phyloP scores from a whole-genome alignment of 768 basidiomycete genomes.

The Naematelia aurantialba region DNA sequence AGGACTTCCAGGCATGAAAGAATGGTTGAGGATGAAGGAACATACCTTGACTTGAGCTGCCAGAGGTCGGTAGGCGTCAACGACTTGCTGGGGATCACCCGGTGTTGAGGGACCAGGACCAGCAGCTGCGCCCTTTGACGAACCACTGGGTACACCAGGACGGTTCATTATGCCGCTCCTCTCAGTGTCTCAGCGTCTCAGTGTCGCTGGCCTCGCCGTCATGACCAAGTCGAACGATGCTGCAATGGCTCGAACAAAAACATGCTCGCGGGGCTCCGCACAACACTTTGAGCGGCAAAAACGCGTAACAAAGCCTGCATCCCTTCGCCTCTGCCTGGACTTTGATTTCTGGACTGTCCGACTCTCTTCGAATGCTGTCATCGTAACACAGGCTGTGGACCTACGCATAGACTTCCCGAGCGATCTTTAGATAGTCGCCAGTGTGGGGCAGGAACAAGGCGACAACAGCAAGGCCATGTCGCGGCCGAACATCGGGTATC shows the following conservation, averaged over 20 bases:
- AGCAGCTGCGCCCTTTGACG: background rate
- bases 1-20: too few species aligned
- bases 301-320: too few species aligned
- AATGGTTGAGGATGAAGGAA: background rate
- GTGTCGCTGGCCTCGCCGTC: background rate
- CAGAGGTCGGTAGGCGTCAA: slow-evolving; percentile 20
- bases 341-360: too few species aligned
- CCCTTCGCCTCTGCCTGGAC: too few species aligned
- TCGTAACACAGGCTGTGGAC: too few species aligned
- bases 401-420: too few species aligned
- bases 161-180: background rate
- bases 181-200: background rate
- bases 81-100: background rate
- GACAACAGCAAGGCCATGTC: slow-evolving; percentile 19
- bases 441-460: too few species aligned
- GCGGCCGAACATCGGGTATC: slow-evolving; percentile 36
- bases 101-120: slow-evolving; percentile 1
- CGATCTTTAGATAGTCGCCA: too few species aligned
- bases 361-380: too few species aligned
- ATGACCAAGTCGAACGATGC: too few species aligned
- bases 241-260: background rate
- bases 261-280: background rate
- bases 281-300: background rate
- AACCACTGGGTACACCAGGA: background rate
- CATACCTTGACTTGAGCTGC: slow-evolving; percentile 16